Evolutionary conservation across 2,329 filamentous ascomycete species (phyloP).

Genomic region (Elsinoe arachidis): DNA sequence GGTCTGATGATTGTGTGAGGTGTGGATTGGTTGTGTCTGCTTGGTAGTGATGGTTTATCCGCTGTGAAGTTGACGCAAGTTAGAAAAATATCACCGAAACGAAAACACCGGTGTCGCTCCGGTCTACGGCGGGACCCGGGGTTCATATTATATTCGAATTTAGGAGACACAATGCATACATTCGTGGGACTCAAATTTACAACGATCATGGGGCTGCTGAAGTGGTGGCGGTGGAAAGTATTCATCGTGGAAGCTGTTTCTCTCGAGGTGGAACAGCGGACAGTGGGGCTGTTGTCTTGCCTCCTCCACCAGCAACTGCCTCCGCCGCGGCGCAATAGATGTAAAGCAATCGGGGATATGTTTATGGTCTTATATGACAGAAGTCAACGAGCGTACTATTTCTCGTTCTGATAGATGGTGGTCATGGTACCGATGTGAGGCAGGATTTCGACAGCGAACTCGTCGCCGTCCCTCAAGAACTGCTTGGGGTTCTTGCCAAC

Average conservation of each 20-base stretch:
- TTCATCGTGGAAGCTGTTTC: background rate
- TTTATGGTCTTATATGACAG: background rate
- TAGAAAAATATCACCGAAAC: background rate
- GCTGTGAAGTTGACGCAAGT: background rate
- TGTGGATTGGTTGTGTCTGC: background rate
- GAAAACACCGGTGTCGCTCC: constrained; percentile 1
- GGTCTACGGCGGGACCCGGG: constrained; percentile 1
- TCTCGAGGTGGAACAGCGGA: background rate
- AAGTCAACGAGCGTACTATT: constrained; percentile 1
- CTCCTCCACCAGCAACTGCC: background rate
- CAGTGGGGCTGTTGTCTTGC: background rate
- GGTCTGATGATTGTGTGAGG: too few relatives aligned
- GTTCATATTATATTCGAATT: background rate
- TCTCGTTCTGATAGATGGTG: constrained; percentile 33
- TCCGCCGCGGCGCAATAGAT: background rate
- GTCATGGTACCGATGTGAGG: constrained; percentile 43
- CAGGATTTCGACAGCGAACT: constrained; percentile 42
- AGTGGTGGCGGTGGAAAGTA: background rate
- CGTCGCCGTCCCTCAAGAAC: constrained; percentile 38
- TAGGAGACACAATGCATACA: background rate
- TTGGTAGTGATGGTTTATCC: background rate
- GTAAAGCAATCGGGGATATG: background rate
- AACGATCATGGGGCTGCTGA: background rate
- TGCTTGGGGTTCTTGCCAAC: constrained; percentile 31
- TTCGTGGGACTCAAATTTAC: background rate